Evolutionary conservation across 345 rosid species (phyloP), one percentile per base, ranked within the genome.

Genomic region (Pseudoturritis turrita): DNA sequence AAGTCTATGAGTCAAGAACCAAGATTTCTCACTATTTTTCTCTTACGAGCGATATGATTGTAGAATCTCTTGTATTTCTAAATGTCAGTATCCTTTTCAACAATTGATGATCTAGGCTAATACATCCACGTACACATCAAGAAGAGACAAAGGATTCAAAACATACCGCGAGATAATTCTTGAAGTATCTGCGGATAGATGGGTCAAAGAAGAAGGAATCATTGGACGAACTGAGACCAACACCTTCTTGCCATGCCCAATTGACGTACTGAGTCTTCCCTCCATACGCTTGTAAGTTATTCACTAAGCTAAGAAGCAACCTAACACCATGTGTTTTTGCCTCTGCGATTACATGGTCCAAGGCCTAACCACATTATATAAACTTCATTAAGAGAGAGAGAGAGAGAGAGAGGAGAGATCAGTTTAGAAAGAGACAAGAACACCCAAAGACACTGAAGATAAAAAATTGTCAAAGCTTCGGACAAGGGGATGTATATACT

Each of bases 161-260:
- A 31, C 29, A 39, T 82, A 88, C 97, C 79, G 84, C 78, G 51
- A 91, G 77, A 68, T 86, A 89, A 65, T 87, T 80, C 88, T 87
- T 94, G 82, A 87, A 94, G 80, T 88, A 89, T 77, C 70, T 85
- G 64, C 88, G 89, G 80, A 86, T 94, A 75, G 96, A 86, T 70
- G 98, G 97, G 83, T 91, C 98, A 59, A 80, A 94, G 85, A 83
- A 94, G 93, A 94, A 94, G 49, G 98, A 91, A 83, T 94, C 98
- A 58, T 94, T 94, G 10, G 93, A 89, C 3, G 97, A 85, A 82
- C 95, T 91, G 81, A 89, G 83, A 41, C 91, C 98, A 71, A 89
- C 76, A 44, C 98, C 97, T 81, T 94, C 98, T 81, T 91, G 80
- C 98, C 98, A 91, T 29, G 98, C 98, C 97, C 98, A 94, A 35